These are phyloP conservation scores for Cystobasidium ongulense DNA, from an alignment of 768 basidiomycete genomes.

Conservation along the genomic window DNA sequence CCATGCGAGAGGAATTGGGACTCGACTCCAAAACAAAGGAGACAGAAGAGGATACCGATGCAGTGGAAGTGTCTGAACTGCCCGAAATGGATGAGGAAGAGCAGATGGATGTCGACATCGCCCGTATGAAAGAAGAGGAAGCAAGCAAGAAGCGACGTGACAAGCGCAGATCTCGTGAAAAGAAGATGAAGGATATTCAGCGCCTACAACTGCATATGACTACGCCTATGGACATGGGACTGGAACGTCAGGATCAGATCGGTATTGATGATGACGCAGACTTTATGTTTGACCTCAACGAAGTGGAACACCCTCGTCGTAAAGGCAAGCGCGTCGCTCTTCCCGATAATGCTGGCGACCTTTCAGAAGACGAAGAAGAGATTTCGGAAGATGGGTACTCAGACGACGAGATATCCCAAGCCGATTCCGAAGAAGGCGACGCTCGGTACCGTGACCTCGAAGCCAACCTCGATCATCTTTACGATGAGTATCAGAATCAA, in stretches of 20 bases:
- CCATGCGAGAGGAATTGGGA: slow-evolving; percentile 83
- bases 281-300: slow-evolving; percentile 76
- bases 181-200: slow-evolving; percentile 75
- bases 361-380: slow-evolving; percentile 47
- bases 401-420: slow-evolving; percentile 48
- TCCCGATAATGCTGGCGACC: slow-evolving; percentile 46
- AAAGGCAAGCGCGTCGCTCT: slow-evolving; percentile 40
- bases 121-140: slow-evolving; percentile 69
- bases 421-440: slow-evolving; percentile 57
- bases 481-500: slow-evolving; percentile 73
- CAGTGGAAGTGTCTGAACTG: slow-evolving; percentile 40
- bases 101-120: slow-evolving; percentile 80
- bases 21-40: slow-evolving; percentile 68
- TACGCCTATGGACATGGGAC: slow-evolving; percentile 89
- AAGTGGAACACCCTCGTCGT: slow-evolving; percentile 43
- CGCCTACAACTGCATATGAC: slow-evolving; percentile 97
- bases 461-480: slow-evolving; percentile 76
- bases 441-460: slow-evolving; percentile 60
- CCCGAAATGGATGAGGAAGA: slow-evolving; percentile 67
- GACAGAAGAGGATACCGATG: slow-evolving; percentile 69
- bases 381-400: slow-evolving; percentile 47
- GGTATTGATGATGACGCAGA: slow-evolving; percentile 63
- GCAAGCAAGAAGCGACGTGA: slow-evolving; percentile 67
- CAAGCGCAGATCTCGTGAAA: slow-evolving; percentile 75
- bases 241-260: slow-evolving; percentile 63